phyloP scores from a whole-genome alignment of 768 basidiomycete species.

The Hericium erinaceus region DNA sequence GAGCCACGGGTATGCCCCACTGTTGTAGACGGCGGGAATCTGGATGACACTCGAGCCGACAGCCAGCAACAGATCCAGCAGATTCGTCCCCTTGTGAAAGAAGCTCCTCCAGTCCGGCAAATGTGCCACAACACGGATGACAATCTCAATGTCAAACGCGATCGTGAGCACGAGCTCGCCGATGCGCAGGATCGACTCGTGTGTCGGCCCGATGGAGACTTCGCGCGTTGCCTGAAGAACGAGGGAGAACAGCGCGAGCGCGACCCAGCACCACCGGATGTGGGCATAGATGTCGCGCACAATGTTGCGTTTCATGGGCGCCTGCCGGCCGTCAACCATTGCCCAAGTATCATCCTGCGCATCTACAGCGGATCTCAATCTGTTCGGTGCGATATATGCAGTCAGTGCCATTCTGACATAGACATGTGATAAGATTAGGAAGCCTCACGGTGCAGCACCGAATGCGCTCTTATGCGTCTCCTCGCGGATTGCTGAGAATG shows the following conservation, averaged over 20 bases:
- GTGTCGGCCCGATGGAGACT: constrained; percentile 36
- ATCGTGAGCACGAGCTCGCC: constrained; percentile 73
- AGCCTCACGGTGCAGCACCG: constrained; percentile 62
- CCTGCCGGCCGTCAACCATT: constrained; percentile 34
- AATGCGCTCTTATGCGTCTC: constrained; percentile 90
- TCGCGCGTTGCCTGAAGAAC: constrained; percentile 63
- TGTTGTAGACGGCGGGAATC: constrained; percentile 64
- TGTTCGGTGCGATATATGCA: constrained; percentile 8
- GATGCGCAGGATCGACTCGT: constrained; percentile 43
- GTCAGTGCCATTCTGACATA: neutral
- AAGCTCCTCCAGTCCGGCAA: constrained; percentile 82
- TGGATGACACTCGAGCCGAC: constrained; percentile 72
- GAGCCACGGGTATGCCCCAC: constrained; percentile 75
- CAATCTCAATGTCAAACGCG: constrained; percentile 84
- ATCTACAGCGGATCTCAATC: constrained; percentile 34
- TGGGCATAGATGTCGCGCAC: constrained; percentile 48
- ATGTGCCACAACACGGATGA: constrained; percentile 58
- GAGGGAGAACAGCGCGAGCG: constrained; percentile 63
- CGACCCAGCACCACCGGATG: constrained; percentile 66
- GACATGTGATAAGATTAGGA: neutral
- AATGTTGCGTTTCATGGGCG: constrained; percentile 32
- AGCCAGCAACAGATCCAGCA: constrained; percentile 69
- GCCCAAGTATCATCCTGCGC: constrained; percentile 58
- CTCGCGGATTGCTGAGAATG: constrained; percentile 78
- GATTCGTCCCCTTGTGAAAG: constrained; percentile 51